Evolutionary conservation across 306 rosid genomes (phyloP), one percentile per base, ranked within the genome.

Genomic region (Aeschynomene evenia): DNA sequence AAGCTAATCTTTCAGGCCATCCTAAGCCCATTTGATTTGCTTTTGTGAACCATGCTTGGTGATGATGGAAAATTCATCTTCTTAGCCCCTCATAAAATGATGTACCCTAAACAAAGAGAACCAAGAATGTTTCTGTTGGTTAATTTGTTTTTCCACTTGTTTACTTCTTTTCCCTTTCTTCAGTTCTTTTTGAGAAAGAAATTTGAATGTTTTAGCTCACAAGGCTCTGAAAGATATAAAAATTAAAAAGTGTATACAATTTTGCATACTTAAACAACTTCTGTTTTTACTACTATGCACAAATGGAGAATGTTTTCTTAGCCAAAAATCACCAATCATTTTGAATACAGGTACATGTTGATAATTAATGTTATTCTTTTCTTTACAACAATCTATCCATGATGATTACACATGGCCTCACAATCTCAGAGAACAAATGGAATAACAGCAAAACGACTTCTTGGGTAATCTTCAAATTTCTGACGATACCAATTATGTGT

Each of bases 381-480:
- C 8, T 49, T 26, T 40, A 70, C 67, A 20, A 5, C 15, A 20
- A 52, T 45, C 64, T 23, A 31, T 73, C 8, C 39, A n/a, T 70
- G 70, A 24, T n/a, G 37, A 0, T 52, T 60, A 66, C 72, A 19
- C 19, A 50, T 49, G 10, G 40, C n/a, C 48, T 58, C 43, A 31
- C 33, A 55, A 12, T 16, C 67, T 79, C 70, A 90, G 72, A 74
- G 74, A 69, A 93, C 4, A 72, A 65, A 77, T 63, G 98, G 98
- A 59, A 93, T 66, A 58, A 93, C 74, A 26, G 86, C 91, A 52
- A 21, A 73, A 61, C 94, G 83, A 66, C 60, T 73, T 6, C 39
- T 74, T 3, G 97, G 96, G 75, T 90, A 93, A 60, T 88, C 79
- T 54, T 93, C 85, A n/a, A 93, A 93, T 53, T 90, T 93, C 18